These are phyloP conservation scores for Solanum bulbocastanum DNA, from an alignment of 257 asterid genomes.

Conservation along the genomic window DNA sequence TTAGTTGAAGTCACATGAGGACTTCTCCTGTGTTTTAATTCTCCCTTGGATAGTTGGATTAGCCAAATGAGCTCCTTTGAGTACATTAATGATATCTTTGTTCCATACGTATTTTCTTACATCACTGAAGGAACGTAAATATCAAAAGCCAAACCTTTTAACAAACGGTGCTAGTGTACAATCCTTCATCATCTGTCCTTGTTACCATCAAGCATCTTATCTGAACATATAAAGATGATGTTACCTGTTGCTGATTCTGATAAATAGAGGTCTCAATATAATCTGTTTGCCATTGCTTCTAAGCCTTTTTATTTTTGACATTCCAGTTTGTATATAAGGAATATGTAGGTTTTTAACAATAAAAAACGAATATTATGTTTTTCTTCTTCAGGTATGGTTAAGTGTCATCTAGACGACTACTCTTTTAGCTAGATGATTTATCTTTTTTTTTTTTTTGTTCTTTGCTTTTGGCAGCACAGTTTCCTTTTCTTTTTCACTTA, in stretches of 20 bases:
- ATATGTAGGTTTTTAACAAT: neutral
- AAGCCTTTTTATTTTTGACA: neutral
- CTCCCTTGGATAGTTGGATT: neutral
- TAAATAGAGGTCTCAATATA: neutral
- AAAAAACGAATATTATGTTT: neutral
- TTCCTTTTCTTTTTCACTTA: neutral
- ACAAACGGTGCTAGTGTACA: neutral
- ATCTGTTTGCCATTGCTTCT: neutral
- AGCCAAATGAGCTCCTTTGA: neutral
- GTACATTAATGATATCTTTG: neutral
- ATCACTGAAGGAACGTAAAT: neutral
- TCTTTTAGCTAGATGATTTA: neutral
- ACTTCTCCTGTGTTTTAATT: neutral
- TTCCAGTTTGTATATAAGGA: neutral
- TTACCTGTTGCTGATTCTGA: neutral
- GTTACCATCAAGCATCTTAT: neutral
- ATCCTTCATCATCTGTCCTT: neutral
- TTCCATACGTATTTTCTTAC: neutral
- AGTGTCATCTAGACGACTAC: neutral
- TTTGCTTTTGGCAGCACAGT: neutral
- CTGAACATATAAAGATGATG: neutral
- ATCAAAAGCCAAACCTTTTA: neutral
- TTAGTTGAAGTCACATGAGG: neutral
- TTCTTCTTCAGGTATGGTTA: neutral
- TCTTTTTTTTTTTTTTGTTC: neutral